Evolutionary conservation across 1,284 basidiomycete genomes (phyloP).

Genomic region (Ustilago nuda): DNA sequence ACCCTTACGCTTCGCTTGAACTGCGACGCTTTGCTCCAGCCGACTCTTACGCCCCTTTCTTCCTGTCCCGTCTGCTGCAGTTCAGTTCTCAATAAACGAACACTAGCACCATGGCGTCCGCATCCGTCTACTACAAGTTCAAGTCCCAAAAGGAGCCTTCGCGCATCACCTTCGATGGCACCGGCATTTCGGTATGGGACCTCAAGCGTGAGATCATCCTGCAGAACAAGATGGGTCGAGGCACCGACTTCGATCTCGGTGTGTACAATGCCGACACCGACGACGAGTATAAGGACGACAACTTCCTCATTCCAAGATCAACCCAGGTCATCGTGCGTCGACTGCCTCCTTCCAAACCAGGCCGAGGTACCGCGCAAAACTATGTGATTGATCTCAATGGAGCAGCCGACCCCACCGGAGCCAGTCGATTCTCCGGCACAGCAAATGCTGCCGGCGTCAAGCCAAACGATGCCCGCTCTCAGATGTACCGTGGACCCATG

Average conservation of each 20-base stretch:
- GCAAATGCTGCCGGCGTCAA: constrained; percentile 39
- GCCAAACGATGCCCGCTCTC: constrained; percentile 12
- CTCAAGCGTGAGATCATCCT: constrained; percentile 98
- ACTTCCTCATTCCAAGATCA: constrained; percentile 89
- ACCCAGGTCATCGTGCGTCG: constrained; percentile 93
- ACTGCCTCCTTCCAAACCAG: constrained; percentile 83
- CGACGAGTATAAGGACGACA: constrained; percentile 88
- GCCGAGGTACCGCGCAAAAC: constrained; percentile 90
- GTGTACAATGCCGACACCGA: constrained; percentile 73
- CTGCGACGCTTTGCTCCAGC: not conserved
- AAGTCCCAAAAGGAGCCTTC: constrained; percentile 94
- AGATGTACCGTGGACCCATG: constrained; percentile 72
- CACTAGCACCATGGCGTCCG: constrained; percentile 61
- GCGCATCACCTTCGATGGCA: constrained; percentile 95
- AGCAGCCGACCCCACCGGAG: constrained; percentile 26
- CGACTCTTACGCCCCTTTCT: not conserved
- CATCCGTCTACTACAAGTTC: constrained; percentile 94
- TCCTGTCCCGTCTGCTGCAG: not conserved
- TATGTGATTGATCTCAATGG: constrained; percentile 77
- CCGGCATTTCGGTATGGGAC: constrained; percentile 98
- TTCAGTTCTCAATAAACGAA: not conserved
- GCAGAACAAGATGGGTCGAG: constrained; percentile 93
- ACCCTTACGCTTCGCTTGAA: not conserved
- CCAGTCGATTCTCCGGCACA: constrained; percentile 35
- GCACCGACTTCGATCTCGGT: constrained; percentile 94